Percentiles rank a stretch among this genome's conserved stretches.
These are phyloP conservation scores for Fusarium buharicum DNA, from an alignment of 2,329 filamentous ascomycete genomes.

Conservation along the genomic window DNA sequence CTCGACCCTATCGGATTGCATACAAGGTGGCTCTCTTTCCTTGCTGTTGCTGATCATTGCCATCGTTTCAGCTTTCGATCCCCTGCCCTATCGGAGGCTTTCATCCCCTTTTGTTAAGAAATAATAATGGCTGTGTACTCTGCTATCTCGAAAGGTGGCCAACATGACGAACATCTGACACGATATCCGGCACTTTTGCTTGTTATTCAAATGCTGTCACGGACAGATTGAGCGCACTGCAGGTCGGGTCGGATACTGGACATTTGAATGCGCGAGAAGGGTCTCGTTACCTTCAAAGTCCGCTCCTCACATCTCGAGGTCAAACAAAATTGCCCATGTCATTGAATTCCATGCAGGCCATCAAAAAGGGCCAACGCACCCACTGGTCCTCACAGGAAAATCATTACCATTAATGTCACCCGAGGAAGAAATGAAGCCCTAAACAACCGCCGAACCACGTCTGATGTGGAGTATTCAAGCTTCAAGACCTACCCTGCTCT, in stretches of 20 bases:
- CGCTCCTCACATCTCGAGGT: neutral
- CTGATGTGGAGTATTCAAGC: slow-evolving; percentile 34
- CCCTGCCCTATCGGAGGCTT: slow-evolving; percentile 9
- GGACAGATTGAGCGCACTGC: neutral
- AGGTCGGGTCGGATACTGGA: neutral
- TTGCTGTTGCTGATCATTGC: slow-evolving; percentile 16
- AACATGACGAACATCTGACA: slow-evolving; percentile 5
- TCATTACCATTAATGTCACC: slow-evolving; percentile 5
- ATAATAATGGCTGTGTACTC: neutral
- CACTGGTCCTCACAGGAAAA: slow-evolving; percentile 23
- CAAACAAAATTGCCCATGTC: neutral
- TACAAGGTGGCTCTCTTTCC: slow-evolving; percentile 30
- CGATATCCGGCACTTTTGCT: neutral
- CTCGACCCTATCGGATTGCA: slow-evolving; percentile 15
- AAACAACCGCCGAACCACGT: slow-evolving; percentile 18
- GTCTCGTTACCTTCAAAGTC: neutral
- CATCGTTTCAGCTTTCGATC: slow-evolving; percentile 23
- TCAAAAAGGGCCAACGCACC: slow-evolving; percentile 19
- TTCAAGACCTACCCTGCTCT: slow-evolving; percentile 23
- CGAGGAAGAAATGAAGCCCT: slow-evolving; percentile 1
- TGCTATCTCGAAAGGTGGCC: slow-evolving; percentile 1
- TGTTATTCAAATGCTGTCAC: neutral
- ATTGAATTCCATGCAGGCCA: slow-evolving; percentile 7
- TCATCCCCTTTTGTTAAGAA: neutral
- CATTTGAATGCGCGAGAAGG: neutral